These are phyloP conservation scores for Euphorbia celastroides DNA, from an alignment of 441 rosid species.

Conservation along the genomic window DNA sequence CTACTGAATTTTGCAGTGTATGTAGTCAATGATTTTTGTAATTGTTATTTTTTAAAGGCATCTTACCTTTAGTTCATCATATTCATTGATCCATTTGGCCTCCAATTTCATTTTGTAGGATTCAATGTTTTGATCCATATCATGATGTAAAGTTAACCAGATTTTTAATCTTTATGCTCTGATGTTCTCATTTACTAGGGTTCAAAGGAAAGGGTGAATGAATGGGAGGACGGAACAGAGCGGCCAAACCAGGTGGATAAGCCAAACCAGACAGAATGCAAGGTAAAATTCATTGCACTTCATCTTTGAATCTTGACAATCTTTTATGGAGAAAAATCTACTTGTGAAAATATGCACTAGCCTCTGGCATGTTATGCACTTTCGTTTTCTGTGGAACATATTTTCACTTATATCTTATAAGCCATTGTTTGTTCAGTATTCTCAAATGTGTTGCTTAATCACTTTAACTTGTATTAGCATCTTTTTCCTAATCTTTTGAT, in stretches of 20 bases:
- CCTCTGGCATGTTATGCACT: not conserved
- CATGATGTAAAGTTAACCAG: not conserved
- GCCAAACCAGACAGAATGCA: conserved; percentile 66
- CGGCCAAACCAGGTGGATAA: conserved; percentile 43
- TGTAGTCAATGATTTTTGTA: not conserved
- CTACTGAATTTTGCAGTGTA: not conserved
- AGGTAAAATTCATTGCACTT: conserved; percentile 35
- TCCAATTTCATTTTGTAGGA: not conserved
- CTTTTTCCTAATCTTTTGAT: not conserved
- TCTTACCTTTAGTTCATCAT: not conserved
- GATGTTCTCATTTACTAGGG: conserved; percentile 25
- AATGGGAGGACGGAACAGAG: conserved; percentile 49
- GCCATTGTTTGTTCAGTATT: not conserved
- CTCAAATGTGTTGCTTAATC: not conserved
- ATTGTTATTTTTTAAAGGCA: not conserved
- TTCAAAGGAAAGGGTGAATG: conserved; percentile 46
- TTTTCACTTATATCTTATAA: not conserved
- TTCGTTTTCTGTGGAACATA: not conserved
- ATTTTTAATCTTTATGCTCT: conserved; percentile 1
- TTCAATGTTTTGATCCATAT: not conserved
- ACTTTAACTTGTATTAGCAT: not conserved
- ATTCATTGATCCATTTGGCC: not conserved
- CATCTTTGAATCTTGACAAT: not conserved
- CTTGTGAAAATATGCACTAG: too few species aligned
- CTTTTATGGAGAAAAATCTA: not conserved